phyloP scores from a whole-genome alignment of 2,329 filamentous ascomycete genomes.

The Aspergillus pseudoviridinutans region DNA sequence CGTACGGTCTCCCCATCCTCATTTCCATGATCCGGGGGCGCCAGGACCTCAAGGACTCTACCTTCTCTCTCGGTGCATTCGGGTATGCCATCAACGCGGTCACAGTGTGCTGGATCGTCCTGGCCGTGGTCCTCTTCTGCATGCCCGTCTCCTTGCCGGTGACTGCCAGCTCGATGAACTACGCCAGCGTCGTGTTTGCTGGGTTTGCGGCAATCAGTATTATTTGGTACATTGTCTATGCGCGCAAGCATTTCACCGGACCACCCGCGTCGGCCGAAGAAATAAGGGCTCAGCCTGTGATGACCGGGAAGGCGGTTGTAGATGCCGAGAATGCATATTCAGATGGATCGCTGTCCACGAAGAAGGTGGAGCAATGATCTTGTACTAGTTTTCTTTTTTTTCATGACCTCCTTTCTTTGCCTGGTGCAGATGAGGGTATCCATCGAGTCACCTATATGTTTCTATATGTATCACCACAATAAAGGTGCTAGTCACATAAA shows the following conservation, averaged over 20 bases:
- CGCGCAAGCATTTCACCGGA: slow-evolving; percentile 61
- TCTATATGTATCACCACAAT: neutral
- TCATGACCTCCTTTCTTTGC: neutral
- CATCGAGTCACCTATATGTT: slow-evolving; percentile 6
- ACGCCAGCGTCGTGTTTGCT: slow-evolving; percentile 62
- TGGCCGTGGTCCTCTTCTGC: slow-evolving; percentile 70
- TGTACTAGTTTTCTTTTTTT: neutral
- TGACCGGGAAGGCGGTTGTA: slow-evolving; percentile 26
- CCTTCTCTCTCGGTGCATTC: slow-evolving; percentile 65
- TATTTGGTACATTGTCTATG: slow-evolving; percentile 61
- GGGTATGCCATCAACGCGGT: slow-evolving; percentile 65
- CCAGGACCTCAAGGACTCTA: slow-evolving; percentile 61
- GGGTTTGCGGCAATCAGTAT: slow-evolving; percentile 59
- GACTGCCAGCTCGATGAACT: slow-evolving; percentile 58
- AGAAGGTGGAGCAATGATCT: slow-evolving; percentile 11
- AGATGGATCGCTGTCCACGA: slow-evolving; percentile 8
- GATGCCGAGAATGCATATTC: slow-evolving; percentile 28
- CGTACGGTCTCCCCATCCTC: slow-evolving; percentile 71
- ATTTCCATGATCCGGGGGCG: slow-evolving; percentile 65
- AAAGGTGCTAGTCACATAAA: neutral
- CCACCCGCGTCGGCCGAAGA: slow-evolving; percentile 41
- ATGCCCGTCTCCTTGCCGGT: slow-evolving; percentile 65
- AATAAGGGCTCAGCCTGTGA: slow-evolving; percentile 23
- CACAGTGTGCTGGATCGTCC: slow-evolving; percentile 66
- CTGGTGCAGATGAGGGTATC: neutral